Conservation (phyloP, 768 basidiomycete genomes). For the Mycena belliarum region DNA sequence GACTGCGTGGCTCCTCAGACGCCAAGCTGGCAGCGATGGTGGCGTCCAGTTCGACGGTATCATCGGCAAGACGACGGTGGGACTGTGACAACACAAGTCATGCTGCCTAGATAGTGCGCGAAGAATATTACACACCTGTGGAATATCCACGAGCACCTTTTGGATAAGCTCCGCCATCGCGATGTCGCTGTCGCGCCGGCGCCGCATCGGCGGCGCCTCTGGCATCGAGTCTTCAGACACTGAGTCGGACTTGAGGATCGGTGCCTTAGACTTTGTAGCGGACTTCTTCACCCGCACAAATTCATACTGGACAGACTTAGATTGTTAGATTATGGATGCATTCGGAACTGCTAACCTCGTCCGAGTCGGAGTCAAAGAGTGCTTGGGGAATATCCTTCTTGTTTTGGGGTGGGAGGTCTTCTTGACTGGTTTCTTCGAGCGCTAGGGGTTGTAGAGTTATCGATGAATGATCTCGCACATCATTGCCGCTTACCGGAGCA, state of each 20-base stretch:
- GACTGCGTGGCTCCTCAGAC: not conserved
- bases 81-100: no score
- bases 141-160: no score
- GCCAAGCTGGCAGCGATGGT: no score
- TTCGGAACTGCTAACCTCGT: not conserved
- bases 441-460: not conserved
- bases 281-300: not conserved
- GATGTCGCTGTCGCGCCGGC: constrained; percentile 5
- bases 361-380: not conserved
- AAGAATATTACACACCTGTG: no score
- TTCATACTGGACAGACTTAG: no score
- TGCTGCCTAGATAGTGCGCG: no score
- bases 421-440: not conserved
- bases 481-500: not conserved
- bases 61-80: no score
- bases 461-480: not conserved
- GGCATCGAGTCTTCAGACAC: constrained; percentile 1
- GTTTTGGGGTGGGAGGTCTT: not conserved
- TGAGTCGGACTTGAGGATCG: not conserved
- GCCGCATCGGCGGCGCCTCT: not conserved
- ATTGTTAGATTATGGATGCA: no score
- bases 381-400: not conserved
- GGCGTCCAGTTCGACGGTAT: no score
- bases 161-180: not conserved
- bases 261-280: not conserved